Evolutionary conservation across 2,329 filamentous ascomycete species (phyloP).

Genomic region (Trichoderma sp.): DNA sequence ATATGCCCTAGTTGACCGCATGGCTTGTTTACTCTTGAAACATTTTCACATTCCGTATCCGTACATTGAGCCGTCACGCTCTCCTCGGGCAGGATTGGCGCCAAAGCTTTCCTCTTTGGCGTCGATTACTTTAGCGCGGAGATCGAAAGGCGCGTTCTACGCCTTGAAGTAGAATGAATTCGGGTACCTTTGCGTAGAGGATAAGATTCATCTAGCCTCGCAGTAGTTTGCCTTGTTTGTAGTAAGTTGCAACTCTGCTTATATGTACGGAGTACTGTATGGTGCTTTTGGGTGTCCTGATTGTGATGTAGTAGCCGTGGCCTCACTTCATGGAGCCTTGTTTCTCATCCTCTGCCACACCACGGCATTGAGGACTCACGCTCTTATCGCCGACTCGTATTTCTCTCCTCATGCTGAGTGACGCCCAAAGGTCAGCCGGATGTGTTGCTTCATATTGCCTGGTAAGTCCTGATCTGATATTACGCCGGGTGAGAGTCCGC

Average conservation of each 20-base stretch:
- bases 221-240: background rate
- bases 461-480: background rate
- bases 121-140: background rate
- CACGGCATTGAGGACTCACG: background rate
- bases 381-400: background rate
- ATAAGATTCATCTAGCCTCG: background rate
- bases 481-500: background rate
- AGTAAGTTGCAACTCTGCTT: background rate
- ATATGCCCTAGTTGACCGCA: background rate
- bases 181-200: background rate
- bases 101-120: background rate
- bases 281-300: background rate
- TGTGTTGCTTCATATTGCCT: background rate
- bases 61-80: conserved; percentile 4
- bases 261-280: background rate
- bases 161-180: background rate
- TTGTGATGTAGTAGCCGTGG: background rate
- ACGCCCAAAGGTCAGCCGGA: background rate
- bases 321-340: background rate
- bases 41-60: conserved; percentile 1
- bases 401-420: background rate
- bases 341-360: background rate
- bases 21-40: background rate
- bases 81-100: background rate
- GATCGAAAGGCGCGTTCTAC: background rate